Base-by-base conservation (phyloP, 345 rosid species). In the Hypericum perforatum region DNA sequence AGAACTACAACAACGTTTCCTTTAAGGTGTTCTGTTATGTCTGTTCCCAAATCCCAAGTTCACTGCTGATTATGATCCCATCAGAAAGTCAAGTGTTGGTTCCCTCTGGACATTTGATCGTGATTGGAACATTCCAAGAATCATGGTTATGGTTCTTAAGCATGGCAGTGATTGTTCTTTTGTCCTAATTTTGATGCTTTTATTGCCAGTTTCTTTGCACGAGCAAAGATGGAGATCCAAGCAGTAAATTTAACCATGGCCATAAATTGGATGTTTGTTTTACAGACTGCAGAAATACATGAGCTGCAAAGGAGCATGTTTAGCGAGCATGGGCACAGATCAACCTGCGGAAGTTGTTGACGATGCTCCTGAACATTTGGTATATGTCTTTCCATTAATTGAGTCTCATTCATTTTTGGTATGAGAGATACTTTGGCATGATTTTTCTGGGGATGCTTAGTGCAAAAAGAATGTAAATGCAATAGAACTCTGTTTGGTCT, bases 341-440 rank as follows among this genome's bases (percentile, higher is more conserved):
- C 98, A 91, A 62, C 96, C 98, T 58, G 98, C 96, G 54, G 95
- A 85, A 75, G 96, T 91, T 43, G 90, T 58, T 43, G 79, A 85
- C 13, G 84, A 81, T 78, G 95, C 98, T 29, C 96, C 95, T n/a
- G 76, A 72, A 71, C 75, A 79, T 66, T 63, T 82, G 95, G 97
- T 86, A 82, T 56, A 39, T 38, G 56, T 67, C 41, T 56, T 60
- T 29, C 37, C 44, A 9, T 67, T 45, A 16, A 11, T 32, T 38
- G 22, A 12, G 36, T 12, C 50, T 48, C 37, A 22, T 22, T 7
- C 13, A 46, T 42, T 6, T 7, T 42, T 49, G 16, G 44, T 15
- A 40, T 14, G 4, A 1, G 32, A 22, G 32, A 22, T 22, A 22
- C 32, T 22, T 22, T 22, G 32, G 32, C 32, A 1, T 22, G 32